A percentile compares a stretch with the other conserved stretches of the same genome.
These are phyloP conservation scores for Carex sylvatica DNA, from an alignment of 202 grass and related monocot species.

Conservation along the genomic window DNA sequence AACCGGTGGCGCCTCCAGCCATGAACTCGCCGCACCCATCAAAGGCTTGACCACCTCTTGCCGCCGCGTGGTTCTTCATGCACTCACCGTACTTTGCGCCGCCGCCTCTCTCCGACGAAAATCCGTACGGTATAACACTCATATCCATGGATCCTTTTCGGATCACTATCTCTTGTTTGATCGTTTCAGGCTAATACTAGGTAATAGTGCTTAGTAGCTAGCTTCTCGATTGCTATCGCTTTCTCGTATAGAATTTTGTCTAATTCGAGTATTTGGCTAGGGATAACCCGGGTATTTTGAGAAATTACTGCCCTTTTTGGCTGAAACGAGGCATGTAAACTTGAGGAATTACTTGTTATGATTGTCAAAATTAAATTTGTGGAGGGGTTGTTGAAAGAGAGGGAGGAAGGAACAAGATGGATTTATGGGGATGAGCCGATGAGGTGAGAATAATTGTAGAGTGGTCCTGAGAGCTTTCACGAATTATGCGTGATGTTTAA, in stretches of 20 bases:
- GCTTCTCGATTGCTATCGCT: not conserved
- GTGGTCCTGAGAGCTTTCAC: slow-evolving; percentile 21
- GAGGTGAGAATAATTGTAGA: slow-evolving; percentile 10
- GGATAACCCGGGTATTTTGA: not conserved
- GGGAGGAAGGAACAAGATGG: slow-evolving; percentile 3
- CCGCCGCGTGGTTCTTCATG: slow-evolving; percentile 80
- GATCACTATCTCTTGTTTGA: not conserved
- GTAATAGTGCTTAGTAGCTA: not conserved
- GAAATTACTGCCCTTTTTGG: not conserved
- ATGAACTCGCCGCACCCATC: slow-evolving; percentile 84
- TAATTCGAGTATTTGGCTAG: not conserved
- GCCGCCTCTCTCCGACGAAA: not conserved
- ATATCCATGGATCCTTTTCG: slow-evolving; percentile 21
- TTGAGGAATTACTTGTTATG: not conserved
- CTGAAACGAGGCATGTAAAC: not conserved
- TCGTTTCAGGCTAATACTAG: slow-evolving; percentile 14
- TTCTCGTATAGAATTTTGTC: not conserved
- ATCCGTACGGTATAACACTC: slow-evolving; percentile 17
- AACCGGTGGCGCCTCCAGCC: slow-evolving; percentile 22
- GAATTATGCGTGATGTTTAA: not conserved
- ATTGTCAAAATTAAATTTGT: slow-evolving; percentile 18
- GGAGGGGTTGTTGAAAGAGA: slow-evolving; percentile 6
- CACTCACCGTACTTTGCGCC: slow-evolving; percentile 61
- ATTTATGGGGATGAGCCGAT: not conserved
- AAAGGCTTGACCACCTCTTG: slow-evolving; percentile 61